Percentiles rank a stretch among this genome's conserved stretches.
phyloP scores from a whole-genome alignment of 768 basidiomycete species.

The Tephrocybe sp. region DNA sequence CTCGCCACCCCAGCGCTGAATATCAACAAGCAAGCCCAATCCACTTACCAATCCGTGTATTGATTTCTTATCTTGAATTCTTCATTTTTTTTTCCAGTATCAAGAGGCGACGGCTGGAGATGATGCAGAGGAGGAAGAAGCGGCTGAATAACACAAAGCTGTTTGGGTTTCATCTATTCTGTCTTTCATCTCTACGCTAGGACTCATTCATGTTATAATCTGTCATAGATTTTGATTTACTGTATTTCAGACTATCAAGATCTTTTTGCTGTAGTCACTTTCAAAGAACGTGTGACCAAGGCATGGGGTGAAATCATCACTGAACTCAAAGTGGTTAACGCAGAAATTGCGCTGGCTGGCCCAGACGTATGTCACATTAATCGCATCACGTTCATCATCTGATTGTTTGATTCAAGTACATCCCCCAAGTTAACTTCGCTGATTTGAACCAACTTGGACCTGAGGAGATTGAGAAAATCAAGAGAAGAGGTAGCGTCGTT shows the following conservation, averaged over 20 bases:
- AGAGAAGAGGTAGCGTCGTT: constrained; percentile 56
- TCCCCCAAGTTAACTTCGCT: constrained; percentile 62
- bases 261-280: too few species aligned
- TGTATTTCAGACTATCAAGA: too few species aligned
- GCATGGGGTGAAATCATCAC: constrained; percentile 61
- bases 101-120: constrained; percentile 54
- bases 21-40: constrained; percentile 72
- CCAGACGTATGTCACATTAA: constrained; percentile 36
- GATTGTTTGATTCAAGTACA: constrained; percentile 37
- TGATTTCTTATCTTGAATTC: background rate
- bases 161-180: too few species aligned
- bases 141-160: constrained; percentile 18
- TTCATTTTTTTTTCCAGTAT: constrained; percentile 37
- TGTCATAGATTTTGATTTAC: too few species aligned
- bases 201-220: too few species aligned
- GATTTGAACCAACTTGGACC: constrained; percentile 47
- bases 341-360: constrained; percentile 45
- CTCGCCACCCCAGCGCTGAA: constrained; percentile 56
- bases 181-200: too few species aligned
- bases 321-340: constrained; percentile 47
- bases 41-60: background rate
- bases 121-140: constrained; percentile 38
- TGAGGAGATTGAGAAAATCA: constrained; percentile 50
- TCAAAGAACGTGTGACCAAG: constrained; percentile 44
- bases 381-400: background rate